Base-by-base conservation (phyloP, 1,284 basidiomycete species). In the Crepidotus sp. region DNA sequence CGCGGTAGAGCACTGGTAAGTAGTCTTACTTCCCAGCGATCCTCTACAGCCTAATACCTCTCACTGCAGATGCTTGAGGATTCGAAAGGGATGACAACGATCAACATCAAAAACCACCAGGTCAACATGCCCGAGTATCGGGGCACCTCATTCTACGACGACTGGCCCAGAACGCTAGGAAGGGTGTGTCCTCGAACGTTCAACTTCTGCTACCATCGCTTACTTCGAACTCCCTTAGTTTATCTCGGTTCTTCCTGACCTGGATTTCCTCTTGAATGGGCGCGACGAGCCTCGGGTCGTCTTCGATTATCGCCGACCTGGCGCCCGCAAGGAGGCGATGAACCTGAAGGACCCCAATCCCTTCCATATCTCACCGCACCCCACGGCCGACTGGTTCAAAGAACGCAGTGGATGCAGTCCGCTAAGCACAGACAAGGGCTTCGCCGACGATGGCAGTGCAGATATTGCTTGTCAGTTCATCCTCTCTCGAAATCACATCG, bases 241-340 rank as follows among this genome's bases (percentile, higher is more conserved):
- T 27, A 15, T 24, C 6, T 22, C 36, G 11, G 4, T 49, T 14
- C 47, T 52, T 8, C 50, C 50, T 3, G 38, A 52, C 29, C 49
- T 52, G 50, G 47, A 49, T 17, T 46, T 49, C 36, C 13, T 52
- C 10, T 7, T 49, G 11, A 52, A 52, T 31, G 50, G 50, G 9
- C 39, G 44, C 0, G 50, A 51, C 33, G 50, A 51, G 22, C 47
- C 50, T 2, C 50, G 50, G 9, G 50, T 52, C 4, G 50, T 48
- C 11, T 52, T 48, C 46, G 36, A 51, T 31, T 40, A 14, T 40
- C 36, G 42, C 3, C 21, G 40, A 25, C 50, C 46, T 6, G 37
- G 17, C 11, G 40, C 50, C 2, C 44, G 27, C 34, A 33, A 48
- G 15, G 13, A 36, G 19, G 50, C 49, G 9, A 45, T 52, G 40